A percentile compares a stretch with the other conserved stretches of the same genome.
These are phyloP conservation scores for Metschnikowia sp. DNA, from an alignment of 805 yeast genomes.

Conservation along the genomic window DNA sequence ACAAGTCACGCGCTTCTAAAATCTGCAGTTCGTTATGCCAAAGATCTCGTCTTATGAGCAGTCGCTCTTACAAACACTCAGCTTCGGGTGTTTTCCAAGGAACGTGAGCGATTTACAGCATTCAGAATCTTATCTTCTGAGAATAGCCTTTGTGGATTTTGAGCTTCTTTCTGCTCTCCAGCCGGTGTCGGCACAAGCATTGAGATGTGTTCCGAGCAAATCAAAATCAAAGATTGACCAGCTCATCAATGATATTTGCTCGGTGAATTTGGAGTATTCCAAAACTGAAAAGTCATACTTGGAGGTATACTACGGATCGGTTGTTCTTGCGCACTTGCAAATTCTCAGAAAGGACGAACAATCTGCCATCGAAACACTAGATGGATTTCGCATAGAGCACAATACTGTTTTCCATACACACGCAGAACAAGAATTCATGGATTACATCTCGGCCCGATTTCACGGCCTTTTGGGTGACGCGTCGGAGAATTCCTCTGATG, in stretches of 20 bases:
- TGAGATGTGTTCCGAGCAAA: constrained; percentile 7
- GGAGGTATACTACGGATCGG: constrained; percentile 32
- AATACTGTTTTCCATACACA: constrained; percentile 2
- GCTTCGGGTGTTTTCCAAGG: constrained; percentile 37
- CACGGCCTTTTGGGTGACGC: constrained; percentile 30
- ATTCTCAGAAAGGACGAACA: constrained; percentile 24
- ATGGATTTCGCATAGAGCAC: constrained; percentile 9
- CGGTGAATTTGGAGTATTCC: constrained; percentile 26
- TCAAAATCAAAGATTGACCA: constrained; percentile 21
- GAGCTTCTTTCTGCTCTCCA: constrained; percentile 33
- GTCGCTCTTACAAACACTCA: constrained; percentile 24
- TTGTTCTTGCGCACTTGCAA: constrained; percentile 35
- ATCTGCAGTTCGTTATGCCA: constrained; percentile 1
- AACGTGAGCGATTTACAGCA: constrained; percentile 32
- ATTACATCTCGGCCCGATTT: constrained; percentile 33
- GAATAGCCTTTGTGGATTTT: constrained; percentile 35
- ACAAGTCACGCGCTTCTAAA: not conserved
- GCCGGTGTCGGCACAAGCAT: constrained; percentile 20
- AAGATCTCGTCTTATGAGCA: constrained; percentile 18
- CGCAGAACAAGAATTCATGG: constrained; percentile 22
- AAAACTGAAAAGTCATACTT: constrained; percentile 21
- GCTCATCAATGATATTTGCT: constrained; percentile 25
- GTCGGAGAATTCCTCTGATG: constrained; percentile 15
- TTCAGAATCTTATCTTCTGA: constrained; percentile 32
- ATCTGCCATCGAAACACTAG: constrained; percentile 19